A percentile compares a stretch with the other conserved stretches of the same genome.
These are phyloP conservation scores for Leonotis leonurus DNA, from an alignment of 257 asterid species.

Conservation along the genomic window DNA sequence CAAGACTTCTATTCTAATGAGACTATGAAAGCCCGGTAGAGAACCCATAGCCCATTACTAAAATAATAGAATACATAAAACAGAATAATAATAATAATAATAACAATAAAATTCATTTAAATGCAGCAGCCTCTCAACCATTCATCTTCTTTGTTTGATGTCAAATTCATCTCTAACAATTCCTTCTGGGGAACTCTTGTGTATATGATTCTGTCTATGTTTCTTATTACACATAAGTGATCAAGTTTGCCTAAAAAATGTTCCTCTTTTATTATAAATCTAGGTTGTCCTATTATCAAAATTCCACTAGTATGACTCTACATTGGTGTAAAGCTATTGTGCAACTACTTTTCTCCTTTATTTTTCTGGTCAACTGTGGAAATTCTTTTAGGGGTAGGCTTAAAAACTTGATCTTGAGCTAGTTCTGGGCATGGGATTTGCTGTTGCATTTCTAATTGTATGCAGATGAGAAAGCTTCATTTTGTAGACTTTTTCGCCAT, in stretches of 20 bases:
- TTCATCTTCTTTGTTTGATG: too few species aligned
- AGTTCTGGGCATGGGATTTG: background rate
- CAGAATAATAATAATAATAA: too few species aligned
- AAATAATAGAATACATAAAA: too few species aligned
- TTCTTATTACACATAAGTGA: background rate
- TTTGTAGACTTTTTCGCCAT: background rate
- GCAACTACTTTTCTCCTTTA: background rate
- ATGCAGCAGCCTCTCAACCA: too few species aligned
- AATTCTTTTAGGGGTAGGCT: background rate
- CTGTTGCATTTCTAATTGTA: background rate
- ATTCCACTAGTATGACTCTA: background rate
- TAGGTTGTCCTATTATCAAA: background rate
- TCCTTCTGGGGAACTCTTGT: background rate
- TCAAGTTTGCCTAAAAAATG: background rate
- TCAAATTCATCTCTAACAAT: too few species aligned
- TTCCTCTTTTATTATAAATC: background rate
- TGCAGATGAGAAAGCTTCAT: background rate
- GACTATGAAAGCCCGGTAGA: too few species aligned
- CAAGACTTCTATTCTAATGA: too few species aligned
- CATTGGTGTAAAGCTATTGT: background rate
- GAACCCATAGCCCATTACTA: too few species aligned
- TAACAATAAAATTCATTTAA: too few species aligned
- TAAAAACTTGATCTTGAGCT: slow-evolving; percentile 1
- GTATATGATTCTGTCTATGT: background rate
- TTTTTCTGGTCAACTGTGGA: background rate